A percentile compares a stretch with the other conserved stretches of the same genome.
phyloP scores from a whole-genome alignment of 306 rosid genomes.

The Pueraria montana region DNA sequence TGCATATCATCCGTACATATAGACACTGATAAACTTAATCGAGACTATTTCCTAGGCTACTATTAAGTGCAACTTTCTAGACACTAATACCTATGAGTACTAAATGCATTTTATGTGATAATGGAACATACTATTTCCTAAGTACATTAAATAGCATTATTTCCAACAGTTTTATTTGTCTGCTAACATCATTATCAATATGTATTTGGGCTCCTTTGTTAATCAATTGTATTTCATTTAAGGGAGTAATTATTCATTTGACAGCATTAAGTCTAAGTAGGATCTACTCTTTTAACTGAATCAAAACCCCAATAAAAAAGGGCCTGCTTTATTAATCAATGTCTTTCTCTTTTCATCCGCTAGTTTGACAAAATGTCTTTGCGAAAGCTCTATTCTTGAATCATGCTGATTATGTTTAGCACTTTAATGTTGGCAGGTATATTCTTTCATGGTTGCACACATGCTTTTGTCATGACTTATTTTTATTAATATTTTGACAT shows the following conservation, averaged over 20 bases:
- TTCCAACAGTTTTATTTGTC: neutral
- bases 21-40: neutral
- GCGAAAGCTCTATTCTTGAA: neutral
- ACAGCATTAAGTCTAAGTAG: neutral
- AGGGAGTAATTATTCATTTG: neutral
- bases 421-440: slow-evolving; percentile 4
- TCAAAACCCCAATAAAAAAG: neutral
- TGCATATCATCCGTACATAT: neutral
- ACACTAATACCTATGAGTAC: neutral
- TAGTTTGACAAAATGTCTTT: neutral
- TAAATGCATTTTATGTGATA: slow-evolving; percentile 1
- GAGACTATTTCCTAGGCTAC: neutral
- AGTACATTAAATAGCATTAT: neutral
- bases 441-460: slow-evolving; percentile 18
- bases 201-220: neutral
- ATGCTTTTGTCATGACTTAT: slow-evolving; percentile 6
- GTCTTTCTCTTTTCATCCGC: slow-evolving; percentile 6
- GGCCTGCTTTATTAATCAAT: neutral
- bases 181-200: neutral
- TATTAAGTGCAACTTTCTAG: neutral
- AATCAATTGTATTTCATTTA: slow-evolving; percentile 15
- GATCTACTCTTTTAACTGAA: neutral
- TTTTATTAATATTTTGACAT: slow-evolving; percentile 30
- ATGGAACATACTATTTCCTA: neutral
- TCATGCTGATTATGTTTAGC: neutral